Conservation (phyloP, 768 basidiomycete genomes). For the Termitomyces sp. region DNA sequence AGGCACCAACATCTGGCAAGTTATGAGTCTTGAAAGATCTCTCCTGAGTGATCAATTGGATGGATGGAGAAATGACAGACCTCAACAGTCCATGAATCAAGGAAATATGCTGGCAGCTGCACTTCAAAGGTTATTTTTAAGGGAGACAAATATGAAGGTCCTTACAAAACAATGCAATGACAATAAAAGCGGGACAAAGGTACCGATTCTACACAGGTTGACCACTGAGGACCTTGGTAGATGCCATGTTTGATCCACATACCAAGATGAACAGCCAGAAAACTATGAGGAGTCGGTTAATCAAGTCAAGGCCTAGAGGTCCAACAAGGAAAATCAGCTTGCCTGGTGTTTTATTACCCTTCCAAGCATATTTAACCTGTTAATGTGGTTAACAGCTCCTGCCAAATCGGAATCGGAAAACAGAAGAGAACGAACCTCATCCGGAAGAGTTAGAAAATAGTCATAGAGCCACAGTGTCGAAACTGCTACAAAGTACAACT, state of each 20-base stretch:
- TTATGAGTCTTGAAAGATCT: too few species aligned
- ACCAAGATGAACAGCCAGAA: slow-evolving; percentile 7
- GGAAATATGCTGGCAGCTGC: slow-evolving; percentile 1
- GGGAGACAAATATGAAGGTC: background rate
- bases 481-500: slow-evolving; percentile 14
- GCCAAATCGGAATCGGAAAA: fast-evolving
- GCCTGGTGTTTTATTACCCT: slow-evolving; percentile 1
- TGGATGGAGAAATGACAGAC: background rate
- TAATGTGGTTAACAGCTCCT: background rate
- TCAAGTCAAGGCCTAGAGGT: background rate
- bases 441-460: slow-evolving; percentile 12
- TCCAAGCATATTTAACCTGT: slow-evolving; percentile 4
- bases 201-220: slow-evolving; percentile 14
- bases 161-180: slow-evolving; percentile 11
- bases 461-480: slow-evolving; percentile 16
- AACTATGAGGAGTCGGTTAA: background rate
- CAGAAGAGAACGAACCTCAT: slow-evolving; percentile 7
- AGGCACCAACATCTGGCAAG: background rate
- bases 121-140: background rate
- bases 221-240: background rate
- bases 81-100: background rate
- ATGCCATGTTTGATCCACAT: background rate
- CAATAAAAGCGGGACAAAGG: slow-evolving; percentile 9
- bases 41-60: too few species aligned
- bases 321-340: background rate